Percentiles rank a stretch among this genome's conserved stretches.
phyloP scores from a whole-genome alignment of 805 yeast species.

The Sugiyamaella americana region DNA sequence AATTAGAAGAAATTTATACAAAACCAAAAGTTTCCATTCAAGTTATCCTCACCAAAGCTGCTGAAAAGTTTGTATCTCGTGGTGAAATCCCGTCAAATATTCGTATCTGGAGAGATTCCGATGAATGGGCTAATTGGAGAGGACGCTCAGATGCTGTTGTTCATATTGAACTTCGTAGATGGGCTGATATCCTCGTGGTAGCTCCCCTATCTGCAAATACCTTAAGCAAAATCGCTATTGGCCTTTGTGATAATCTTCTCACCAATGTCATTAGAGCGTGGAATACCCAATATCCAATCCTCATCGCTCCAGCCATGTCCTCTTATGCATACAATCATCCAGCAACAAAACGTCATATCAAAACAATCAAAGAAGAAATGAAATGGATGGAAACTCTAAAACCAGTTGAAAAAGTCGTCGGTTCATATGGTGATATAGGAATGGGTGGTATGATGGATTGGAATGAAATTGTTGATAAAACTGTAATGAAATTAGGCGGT shows the following conservation, averaged over 20 bases:
- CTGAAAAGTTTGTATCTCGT: slow-evolving; percentile 67
- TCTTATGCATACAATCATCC: slow-evolving; percentile 87
- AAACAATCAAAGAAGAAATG: slow-evolving; percentile 78
- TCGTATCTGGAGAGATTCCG: slow-evolving; percentile 86
- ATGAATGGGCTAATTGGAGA: slow-evolving; percentile 92
- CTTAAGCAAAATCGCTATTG: slow-evolving; percentile 79
- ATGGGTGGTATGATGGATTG: slow-evolving; percentile 99
- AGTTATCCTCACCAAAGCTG: slow-evolving; percentile 76
- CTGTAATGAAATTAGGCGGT: slow-evolving; percentile 65
- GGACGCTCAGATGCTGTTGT: slow-evolving; percentile 81
- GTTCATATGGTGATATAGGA: slow-evolving; percentile 95
- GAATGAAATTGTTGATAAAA: slow-evolving; percentile 84
- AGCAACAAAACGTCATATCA: slow-evolving; percentile 76
- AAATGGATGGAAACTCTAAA: slow-evolving; percentile 90
- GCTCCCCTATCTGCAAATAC: slow-evolving; percentile 97
- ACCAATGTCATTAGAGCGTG: slow-evolving; percentile 92
- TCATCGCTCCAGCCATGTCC: slow-evolving; percentile 94
- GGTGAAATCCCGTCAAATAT: slow-evolving; percentile 60
- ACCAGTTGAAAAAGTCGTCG: slow-evolving; percentile 91
- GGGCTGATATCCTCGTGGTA: slow-evolving; percentile 91
- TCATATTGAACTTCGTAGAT: slow-evolving; percentile 88
- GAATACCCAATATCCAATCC: slow-evolving; percentile 85
- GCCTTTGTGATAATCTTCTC: slow-evolving; percentile 85
- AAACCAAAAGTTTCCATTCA: slow-evolving; percentile 72
- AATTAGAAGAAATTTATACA: slow-evolving; percentile 75